These are phyloP conservation scores for Penicillium hordei DNA, from an alignment of 2,329 filamentous ascomycete species.

Conservation along the genomic window DNA sequence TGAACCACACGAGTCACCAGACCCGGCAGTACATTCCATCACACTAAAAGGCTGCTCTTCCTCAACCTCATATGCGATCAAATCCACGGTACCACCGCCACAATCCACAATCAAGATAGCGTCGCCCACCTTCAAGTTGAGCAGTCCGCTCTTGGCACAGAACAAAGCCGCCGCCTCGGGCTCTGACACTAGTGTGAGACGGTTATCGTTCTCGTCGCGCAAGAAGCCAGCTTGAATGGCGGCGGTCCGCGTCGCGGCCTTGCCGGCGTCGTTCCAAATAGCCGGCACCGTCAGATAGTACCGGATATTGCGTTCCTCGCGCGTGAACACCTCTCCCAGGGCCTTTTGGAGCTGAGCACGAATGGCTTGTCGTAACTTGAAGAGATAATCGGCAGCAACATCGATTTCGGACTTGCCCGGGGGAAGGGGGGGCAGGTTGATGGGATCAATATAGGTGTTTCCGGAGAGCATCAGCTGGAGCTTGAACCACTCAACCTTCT, in stretches of 20 bases:
- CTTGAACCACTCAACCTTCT: constrained; percentile 99
- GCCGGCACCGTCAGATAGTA: constrained; percentile 99
- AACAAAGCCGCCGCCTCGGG: constrained; percentile 96
- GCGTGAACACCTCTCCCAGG: constrained; percentile 93
- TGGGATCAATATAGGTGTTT: constrained; percentile 98
- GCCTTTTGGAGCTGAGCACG: constrained; percentile 93
- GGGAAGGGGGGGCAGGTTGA: constrained; percentile 94
- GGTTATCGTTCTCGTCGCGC: constrained; percentile 95
- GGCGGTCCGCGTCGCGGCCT: constrained; percentile 91
- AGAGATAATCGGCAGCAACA: constrained; percentile 98
- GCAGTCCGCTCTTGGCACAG: constrained; percentile 91
- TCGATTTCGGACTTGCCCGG: constrained; percentile 99
- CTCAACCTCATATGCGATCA: constrained; percentile 98
- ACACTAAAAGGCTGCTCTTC: constrained; percentile 97
- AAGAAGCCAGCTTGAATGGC: constrained; percentile 97
- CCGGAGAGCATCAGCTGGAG: constrained; percentile 97
- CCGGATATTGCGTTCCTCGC: constrained; percentile 95
- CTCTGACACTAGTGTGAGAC: constrained; percentile 90
- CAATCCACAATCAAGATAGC: constrained; percentile 98
- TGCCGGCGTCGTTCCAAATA: constrained; percentile 98
- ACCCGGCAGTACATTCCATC: constrained; percentile 94
- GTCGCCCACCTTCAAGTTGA: constrained; percentile 97
- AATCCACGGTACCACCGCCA: constrained; percentile 95
- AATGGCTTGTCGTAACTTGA: constrained; percentile 97
- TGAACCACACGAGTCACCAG: constrained; percentile 96